phyloP scores from a whole-genome alignment of 164 flowering plant genomes.

The Stephania yunnanensis region DNA sequence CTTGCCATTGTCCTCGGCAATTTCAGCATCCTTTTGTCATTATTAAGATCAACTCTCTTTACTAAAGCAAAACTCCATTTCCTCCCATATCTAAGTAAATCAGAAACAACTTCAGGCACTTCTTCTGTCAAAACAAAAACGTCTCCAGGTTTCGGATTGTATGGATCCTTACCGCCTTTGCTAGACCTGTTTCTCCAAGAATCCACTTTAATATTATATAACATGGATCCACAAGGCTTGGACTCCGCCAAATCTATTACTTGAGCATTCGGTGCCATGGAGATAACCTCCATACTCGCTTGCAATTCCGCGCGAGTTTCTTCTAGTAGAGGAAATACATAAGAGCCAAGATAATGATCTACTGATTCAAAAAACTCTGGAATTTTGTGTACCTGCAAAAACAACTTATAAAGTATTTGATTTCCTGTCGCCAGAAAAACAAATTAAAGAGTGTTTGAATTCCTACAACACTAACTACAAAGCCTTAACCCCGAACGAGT shows the following conservation, averaged over 20 bases:
- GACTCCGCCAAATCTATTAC: constrained; percentile 20
- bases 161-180: constrained; percentile 30
- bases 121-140: constrained; percentile 39
- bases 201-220: constrained; percentile 40
- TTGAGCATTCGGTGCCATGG: constrained; percentile 44
- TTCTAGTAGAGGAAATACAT: constrained; percentile 42
- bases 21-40: background rate
- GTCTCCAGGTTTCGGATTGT: constrained; percentile 55
- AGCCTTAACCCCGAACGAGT: no score
- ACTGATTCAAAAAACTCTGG: constrained; percentile 45
- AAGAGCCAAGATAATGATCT: constrained; percentile 43
- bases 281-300: constrained; percentile 42
- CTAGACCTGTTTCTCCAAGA: constrained; percentile 42
- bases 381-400: constrained; percentile 43
- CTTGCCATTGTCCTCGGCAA: constrained; percentile 11
- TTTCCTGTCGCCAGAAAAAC: no score
- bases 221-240: constrained; percentile 13
- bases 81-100: constrained; percentile 30
- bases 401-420: background rate
- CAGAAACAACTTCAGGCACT: constrained; percentile 39
- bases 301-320: constrained; percentile 48
- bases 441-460: no score
- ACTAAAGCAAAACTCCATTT: constrained; percentile 38
- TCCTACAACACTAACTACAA: no score
- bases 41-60: constrained; percentile 15